Evolutionary conservation across 2,329 filamentous ascomycete genomes (phyloP).

Genomic region (Fusarium temperatum): DNA sequence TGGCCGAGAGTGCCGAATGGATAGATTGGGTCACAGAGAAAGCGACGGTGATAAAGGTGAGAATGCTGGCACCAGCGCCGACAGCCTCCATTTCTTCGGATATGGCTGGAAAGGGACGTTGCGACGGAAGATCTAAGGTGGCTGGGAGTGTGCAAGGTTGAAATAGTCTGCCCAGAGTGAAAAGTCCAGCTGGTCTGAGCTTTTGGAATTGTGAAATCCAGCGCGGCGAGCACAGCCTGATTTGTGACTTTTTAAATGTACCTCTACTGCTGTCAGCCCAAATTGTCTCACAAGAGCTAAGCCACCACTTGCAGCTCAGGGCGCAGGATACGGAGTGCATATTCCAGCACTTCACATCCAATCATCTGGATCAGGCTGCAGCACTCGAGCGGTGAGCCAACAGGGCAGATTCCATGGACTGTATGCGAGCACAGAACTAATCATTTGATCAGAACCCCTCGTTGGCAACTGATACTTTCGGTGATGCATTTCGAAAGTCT

Average conservation of each 20-base stretch:
- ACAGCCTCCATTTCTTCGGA: neutral
- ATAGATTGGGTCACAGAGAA: neutral
- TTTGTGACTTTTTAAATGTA: neutral
- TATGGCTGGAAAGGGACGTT: rapidly evolving
- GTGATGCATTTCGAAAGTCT: rapidly evolving
- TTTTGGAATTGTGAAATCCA: neutral
- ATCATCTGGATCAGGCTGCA: neutral
- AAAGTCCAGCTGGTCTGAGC: too few species aligned
- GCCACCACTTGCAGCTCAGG: neutral
- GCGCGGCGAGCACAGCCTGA: neutral
- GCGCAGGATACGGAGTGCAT: rapidly evolving
- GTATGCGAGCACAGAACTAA: rapidly evolving
- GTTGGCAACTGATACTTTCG: rapidly evolving
- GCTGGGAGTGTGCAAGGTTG: neutral
- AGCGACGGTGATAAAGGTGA: neutral
- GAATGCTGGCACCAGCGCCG: neutral
- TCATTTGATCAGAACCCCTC: neutral
- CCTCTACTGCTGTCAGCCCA: neutral
- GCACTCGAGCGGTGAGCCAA: neutral
- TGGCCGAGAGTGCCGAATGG: neutral
- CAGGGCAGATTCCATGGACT: neutral
- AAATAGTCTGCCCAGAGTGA: neutral
- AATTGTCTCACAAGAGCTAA: rapidly evolving
- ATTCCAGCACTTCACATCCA: neutral
- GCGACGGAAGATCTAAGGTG: rapidly evolving